A percentile compares a stretch with the other conserved stretches of the same genome.
phyloP scores from a whole-genome alignment of 441 rosid species.

The Daphne laureola region DNA sequence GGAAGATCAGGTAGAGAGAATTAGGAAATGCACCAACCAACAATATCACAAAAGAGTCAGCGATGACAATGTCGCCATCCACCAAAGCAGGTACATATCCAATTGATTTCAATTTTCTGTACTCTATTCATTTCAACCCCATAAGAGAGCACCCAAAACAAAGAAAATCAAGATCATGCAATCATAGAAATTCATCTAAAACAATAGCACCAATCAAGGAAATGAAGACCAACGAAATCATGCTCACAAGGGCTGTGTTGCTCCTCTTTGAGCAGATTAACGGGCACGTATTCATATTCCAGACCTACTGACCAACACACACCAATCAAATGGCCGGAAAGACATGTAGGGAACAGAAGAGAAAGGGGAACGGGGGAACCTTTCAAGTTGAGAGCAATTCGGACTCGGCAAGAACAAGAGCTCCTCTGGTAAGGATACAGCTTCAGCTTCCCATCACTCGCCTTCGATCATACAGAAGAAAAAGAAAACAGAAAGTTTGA shows the following conservation, averaged over 20 bases:
- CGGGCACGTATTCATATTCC: conserved; percentile 52
- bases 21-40: conserved; percentile 28
- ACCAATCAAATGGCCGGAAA: neutral
- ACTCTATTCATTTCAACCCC: conserved; percentile 29
- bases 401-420: conserved; percentile 39
- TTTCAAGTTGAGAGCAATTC: conserved; percentile 47
- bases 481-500: no score
- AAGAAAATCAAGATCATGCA: neutral
- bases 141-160: conserved; percentile 4
- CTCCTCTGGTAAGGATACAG: conserved; percentile 41
- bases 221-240: neutral
- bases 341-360: neutral
- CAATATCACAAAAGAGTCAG: conserved; percentile 77
- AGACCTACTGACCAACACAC: conserved; percentile 23
- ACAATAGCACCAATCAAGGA: neutral
- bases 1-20: no score
- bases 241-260: conserved; percentile 40
- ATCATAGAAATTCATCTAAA: neutral
- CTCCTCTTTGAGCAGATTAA: conserved; percentile 44
- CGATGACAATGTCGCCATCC: conserved; percentile 62
- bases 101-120: conserved; percentile 63
- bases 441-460: conserved; percentile 20
- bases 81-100: conserved; percentile 70
- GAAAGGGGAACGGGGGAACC: conserved; percentile 10
- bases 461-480: no score